Evolutionary conservation across 176 grass and related monocot species (phyloP), one percentile per base, ranked within the genome.

Genomic region (Cenchrus americanus): DNA sequence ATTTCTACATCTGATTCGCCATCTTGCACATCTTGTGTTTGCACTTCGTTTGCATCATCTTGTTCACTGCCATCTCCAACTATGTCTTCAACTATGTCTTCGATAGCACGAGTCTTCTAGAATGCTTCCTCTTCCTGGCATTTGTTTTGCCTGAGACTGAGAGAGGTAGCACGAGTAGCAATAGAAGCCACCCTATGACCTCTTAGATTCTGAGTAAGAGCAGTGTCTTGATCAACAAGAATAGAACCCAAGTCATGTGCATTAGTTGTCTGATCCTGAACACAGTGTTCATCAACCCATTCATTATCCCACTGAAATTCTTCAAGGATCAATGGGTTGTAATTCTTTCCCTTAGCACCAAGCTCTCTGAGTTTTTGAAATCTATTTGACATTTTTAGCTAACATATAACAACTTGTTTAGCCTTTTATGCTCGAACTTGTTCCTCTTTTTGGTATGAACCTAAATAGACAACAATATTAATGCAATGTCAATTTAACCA

Each of bases 241-340:
- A 2, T 24, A 26, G 17, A 66, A 37, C 17, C 37, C 6, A 52
- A 12, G 50, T 34, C 62, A n/a, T 4, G 17, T 1, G 43, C 11
- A 62, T 26, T 24, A 27, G 11, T 17, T 21, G 30, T 26, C 27
- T 50, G 46, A 47, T 10, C 46, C 1, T 8, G 46, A 47, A 10
- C 10, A 47, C 24, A 59, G 62, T 44, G 11, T 32, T 10, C 5
- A 18, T 34, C 14, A 49, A 79, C 23, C 76, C 34, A 79, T 19
- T 79, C 44, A 79, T 54, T 80, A 6, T 55, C 48, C 78, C 78
- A 55, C 21, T 66, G 23, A 15, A 80, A 66, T 5, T 80, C 77
- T 15, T 52, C 23, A 17, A 54, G 27, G 1, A 54, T 8, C 7
- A 80, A 54, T 4, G 63, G 78, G 17, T 52, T 50, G 48, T 17